Base-by-base conservation (phyloP, 139 green algal species). In the Picochlorum sp. region DNA sequence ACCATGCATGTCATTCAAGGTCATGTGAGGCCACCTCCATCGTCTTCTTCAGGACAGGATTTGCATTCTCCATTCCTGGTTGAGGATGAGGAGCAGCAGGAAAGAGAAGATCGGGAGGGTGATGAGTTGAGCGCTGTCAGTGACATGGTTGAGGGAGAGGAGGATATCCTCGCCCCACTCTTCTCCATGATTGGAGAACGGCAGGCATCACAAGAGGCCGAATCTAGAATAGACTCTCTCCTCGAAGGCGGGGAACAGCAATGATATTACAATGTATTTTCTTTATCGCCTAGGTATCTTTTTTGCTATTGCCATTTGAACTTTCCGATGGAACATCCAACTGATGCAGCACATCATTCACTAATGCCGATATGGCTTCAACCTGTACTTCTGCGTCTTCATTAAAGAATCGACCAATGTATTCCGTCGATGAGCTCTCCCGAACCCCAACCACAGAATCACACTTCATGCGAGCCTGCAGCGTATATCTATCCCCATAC, bases 371-470 rank as follows among this genome's bases (percentile, higher is more conserved):
- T 10, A 34, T 38, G 23, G 51, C 1, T 34, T 38, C 51, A 37
- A 31, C 23, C 47, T 54, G 47, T 21, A 54, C 47, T 14, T 59
- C 20, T 37, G 77, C 80, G 23, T 86, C 74, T 16, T 14, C 16
- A 23, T 79, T 64, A 57, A 86, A 86, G 71, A 75, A 86, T 3
- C 62, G 26, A 4, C 63, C 66, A 6, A 86, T 52, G 23, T 47
- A 57, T n/a, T 63, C 51, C 21, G 64, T 65, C 20, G 67, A 21
- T 10, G 50, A 38, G 8, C 13, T n/a, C 51, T 34, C 20, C 20
- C 51, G 51, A 15, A 73, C 66, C 49, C 77, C 70, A 21, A 21
- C 55, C 37, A 72, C 80, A 50, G 14, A 57, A 15, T 67, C 26
- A 63, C 56, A 18, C 60, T 38, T 49, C 28, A 41, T 69, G 72